A percentile compares a stretch with the other conserved stretches of the same genome.
These are phyloP conservation scores for Eutrema yunnanense DNA, from an alignment of 345 rosid species.

Conservation along the genomic window DNA sequence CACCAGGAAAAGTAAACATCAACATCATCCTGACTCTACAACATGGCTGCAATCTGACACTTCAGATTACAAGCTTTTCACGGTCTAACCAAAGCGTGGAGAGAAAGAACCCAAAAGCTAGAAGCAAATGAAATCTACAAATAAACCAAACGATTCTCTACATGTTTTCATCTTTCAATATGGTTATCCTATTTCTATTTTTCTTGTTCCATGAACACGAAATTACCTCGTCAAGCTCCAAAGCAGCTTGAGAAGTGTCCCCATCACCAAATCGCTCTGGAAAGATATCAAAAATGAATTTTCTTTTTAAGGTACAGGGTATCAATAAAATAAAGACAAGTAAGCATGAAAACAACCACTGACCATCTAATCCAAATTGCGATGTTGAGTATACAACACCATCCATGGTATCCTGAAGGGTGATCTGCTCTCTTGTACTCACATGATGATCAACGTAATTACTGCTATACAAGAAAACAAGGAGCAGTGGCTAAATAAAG, in stretches of 20 bases:
- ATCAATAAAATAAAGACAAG: slow-evolving; percentile 7
- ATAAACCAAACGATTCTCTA: neutral
- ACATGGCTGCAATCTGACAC: neutral
- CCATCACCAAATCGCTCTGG: slow-evolving; percentile 99
- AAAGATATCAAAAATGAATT: slow-evolving; percentile 20
- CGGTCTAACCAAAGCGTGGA: neutral
- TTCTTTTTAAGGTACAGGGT: neutral
- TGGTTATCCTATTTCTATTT: neutral
- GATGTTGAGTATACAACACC: slow-evolving; percentile 89
- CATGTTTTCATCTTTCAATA: neutral
- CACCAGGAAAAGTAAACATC: neutral
- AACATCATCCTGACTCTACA: neutral
- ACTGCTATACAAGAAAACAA: slow-evolving; percentile 42
- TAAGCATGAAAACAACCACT: slow-evolving; percentile 28
- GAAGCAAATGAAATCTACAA: neutral
- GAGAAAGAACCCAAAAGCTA: slow-evolving; percentile 2
- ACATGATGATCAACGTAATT: slow-evolving; percentile 93
- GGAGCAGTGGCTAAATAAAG: slow-evolving; percentile 4
- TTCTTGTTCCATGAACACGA: neutral
- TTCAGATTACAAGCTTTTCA: slow-evolving; percentile 1
- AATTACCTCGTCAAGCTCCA: slow-evolving; percentile 92
- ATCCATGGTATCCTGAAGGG: slow-evolving; percentile 98
- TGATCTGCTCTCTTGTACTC: slow-evolving; percentile 95
- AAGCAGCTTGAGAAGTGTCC: slow-evolving; percentile 82
- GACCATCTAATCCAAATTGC: slow-evolving; percentile 96